Conservation (phyloP, 192 early-diverging fungal genomes). For the Coemansia aciculifera region DNA sequence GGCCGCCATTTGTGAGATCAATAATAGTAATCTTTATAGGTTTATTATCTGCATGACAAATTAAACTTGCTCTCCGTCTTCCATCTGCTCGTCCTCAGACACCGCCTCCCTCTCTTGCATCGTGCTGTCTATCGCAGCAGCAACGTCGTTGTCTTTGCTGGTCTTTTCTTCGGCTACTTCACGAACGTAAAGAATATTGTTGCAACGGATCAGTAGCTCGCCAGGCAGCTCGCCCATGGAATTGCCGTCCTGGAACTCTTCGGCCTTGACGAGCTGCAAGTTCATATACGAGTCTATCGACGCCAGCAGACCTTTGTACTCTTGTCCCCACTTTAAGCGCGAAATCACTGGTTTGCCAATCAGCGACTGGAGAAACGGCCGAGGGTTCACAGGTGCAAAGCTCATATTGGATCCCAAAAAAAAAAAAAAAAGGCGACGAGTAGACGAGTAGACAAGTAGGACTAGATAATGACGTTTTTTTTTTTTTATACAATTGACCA, state of each 20-base stretch:
- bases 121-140: background rate
- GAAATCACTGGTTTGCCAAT: slow-evolving; percentile 91
- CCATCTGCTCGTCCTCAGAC: slow-evolving; percentile 52
- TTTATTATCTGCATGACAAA: background rate
- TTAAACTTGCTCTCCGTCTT: slow-evolving; percentile 40
- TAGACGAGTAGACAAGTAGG: background rate
- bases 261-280: slow-evolving; percentile 89
- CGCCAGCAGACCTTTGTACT: slow-evolving; percentile 90
- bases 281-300: slow-evolving; percentile 99
- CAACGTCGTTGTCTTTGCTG: background rate
- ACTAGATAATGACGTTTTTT: background rate
- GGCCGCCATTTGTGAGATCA: background rate
- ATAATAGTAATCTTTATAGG: background rate
- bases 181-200: slow-evolving; percentile 81
- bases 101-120: background rate
- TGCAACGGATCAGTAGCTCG: slow-evolving; percentile 93
- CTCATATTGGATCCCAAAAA: slow-evolving; percentile 18
- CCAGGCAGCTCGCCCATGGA: slow-evolving; percentile 80
- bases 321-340: slow-evolving; percentile 98
- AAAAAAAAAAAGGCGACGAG: background rate
- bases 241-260: slow-evolving; percentile 92
- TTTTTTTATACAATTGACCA: background rate
- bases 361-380: slow-evolving; percentile 90
- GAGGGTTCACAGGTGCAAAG: slow-evolving; percentile 94
- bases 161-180: slow-evolving; percentile 54